Base-by-base conservation (phyloP, 805 yeast species). In the Saccharomycopsis sp. region DNA sequence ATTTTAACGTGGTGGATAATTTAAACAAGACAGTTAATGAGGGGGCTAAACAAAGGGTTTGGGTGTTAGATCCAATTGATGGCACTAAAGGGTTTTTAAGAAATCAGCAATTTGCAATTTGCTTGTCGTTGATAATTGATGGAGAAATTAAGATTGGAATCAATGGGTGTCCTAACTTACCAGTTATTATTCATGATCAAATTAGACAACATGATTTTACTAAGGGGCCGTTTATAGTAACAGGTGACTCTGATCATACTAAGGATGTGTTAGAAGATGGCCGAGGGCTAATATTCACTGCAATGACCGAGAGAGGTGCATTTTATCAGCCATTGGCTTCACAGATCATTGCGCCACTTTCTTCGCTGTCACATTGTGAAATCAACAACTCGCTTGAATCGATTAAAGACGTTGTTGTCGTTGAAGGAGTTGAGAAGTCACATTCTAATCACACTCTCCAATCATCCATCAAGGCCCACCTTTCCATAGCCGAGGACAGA, bases 11-110 rank as follows among this genome's bases (percentile, higher is more conserved):
- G 2, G 58, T 73, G 26, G 68, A 70, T 1, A 71, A 74, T 26
- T 71, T 90, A 40, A 72, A 74, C 52, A 68, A 74, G 4, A 70
- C 82, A 21, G 84, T 93, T 46, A 96, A 88, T 59, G 97, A 97
- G 44, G 95, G 97, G 3, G 54, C 65, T 26, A 67, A 62, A 29
- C 95, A 95, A 20, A 71, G 98, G 50, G 79, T 86, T 59, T 93
- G 99, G 99, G 95, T 97, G 1, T 67, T 93, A 57, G 99, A 93
- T 59, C 99, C 99, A 32, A 89, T 93, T 51, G 99, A 93, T 59
- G 99, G 99, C 5, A 93, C 99, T 17, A 93, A 81, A 61, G 99
- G 99, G 0, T 93, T 93, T 60, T 67, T 93, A 44, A 73, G 99
- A 58, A 95, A 96, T 38, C 97, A 89, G 53, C 99, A 93, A 60